phyloP scores from a whole-genome alignment of 306 rosid species.

The Sechiopsis laciniata region DNA sequence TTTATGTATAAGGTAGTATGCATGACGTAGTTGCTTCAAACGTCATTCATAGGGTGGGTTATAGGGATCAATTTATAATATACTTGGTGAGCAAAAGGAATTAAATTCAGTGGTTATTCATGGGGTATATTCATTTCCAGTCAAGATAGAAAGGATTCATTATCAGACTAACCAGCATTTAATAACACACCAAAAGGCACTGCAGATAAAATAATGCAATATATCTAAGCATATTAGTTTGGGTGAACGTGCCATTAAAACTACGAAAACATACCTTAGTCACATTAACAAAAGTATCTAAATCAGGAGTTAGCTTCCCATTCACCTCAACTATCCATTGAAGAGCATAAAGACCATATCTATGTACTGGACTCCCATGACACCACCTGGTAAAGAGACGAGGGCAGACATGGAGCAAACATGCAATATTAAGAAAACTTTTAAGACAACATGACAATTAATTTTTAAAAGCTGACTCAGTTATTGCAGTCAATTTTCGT shows the following conservation, averaged over 20 bases:
- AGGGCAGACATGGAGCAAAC: background rate
- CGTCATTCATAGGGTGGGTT: too few species aligned
- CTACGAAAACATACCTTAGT: slow-evolving; percentile 51
- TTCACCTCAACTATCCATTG: slow-evolving; percentile 93
- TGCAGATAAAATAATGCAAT: background rate
- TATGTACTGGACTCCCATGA: slow-evolving; percentile 92
- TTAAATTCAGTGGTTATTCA: background rate
- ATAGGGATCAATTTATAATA: too few species aligned
- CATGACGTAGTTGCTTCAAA: background rate
- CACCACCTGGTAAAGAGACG: slow-evolving; percentile 60
- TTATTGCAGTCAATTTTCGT: too few species aligned
- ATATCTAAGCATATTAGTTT: background rate
- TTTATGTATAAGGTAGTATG: background rate
- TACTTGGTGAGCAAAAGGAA: background rate
- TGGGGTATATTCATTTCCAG: background rate
- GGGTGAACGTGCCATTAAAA: background rate
- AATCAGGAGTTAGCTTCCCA: slow-evolving; percentile 75
- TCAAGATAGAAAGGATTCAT: background rate
- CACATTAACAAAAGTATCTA: slow-evolving; percentile 71
- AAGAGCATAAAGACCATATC: slow-evolving; percentile 92
- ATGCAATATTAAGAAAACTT: background rate
- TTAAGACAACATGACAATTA: background rate
- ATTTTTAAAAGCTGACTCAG: background rate
- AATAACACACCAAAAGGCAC: background rate
- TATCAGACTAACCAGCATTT: background rate